phyloP scores from a whole-genome alignment of 345 rosid species.

The Mercurialis annua region DNA sequence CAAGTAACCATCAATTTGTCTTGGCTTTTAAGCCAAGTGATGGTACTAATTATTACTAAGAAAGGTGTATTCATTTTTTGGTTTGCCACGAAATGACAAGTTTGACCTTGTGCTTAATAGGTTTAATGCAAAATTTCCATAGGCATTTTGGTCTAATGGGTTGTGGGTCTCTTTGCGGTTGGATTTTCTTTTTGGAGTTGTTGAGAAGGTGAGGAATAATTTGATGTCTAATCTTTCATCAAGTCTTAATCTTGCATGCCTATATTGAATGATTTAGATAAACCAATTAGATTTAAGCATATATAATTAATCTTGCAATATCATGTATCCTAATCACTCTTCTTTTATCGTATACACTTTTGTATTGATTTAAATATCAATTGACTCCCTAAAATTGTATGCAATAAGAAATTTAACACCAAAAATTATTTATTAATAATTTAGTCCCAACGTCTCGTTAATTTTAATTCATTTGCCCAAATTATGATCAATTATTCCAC shows the following conservation, averaged over 20 bases:
- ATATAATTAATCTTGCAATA: not conserved
- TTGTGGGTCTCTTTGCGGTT: slow-evolving; percentile 33
- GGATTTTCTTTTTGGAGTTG: slow-evolving; percentile 48
- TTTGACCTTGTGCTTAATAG: slow-evolving; percentile 7
- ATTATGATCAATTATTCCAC: too few relatives aligned
- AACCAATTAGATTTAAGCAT: not conserved
- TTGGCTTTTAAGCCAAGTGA: slow-evolving; percentile 80
- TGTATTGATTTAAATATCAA: too few relatives aligned
- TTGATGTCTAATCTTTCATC: not conserved
- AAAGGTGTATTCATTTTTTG: too few relatives aligned
- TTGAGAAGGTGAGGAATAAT: slow-evolving; percentile 37
- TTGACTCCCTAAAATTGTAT: too few relatives aligned
- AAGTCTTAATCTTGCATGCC: slow-evolving; percentile 19
- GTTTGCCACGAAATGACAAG: too few relatives aligned
- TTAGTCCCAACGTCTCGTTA: too few relatives aligned
- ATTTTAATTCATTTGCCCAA: too few relatives aligned
- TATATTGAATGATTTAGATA: not conserved
- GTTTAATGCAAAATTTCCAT: not conserved
- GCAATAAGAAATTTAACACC: too few relatives aligned
- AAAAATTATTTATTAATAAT: too few relatives aligned
- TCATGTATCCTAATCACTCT: not conserved
- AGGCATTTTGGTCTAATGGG: slow-evolving; percentile 23
- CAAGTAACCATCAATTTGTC: slow-evolving; percentile 56
- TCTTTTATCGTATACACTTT: not conserved
- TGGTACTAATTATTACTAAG: not conserved